Evolutionary conservation across 1,284 basidiomycete species (phyloP), one percentile per base, ranked within the genome.

Genomic region (Volvariella surrecta): DNA sequence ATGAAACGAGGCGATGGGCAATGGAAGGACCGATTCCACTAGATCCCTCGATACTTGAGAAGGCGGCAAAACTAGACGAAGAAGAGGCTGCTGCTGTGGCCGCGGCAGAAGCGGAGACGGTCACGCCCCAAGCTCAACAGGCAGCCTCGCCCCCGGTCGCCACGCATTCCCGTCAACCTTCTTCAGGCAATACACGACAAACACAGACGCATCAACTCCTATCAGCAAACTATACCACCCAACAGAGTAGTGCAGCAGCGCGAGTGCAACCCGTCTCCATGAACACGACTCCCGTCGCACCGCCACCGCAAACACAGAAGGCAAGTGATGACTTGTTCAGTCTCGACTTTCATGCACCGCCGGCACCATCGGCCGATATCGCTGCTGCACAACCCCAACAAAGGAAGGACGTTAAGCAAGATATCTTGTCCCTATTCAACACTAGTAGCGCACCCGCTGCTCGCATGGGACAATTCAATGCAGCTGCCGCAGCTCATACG

Each of bases 1-100:
- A 99, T 61, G 96, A 99, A 62, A 81, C 85, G 9, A 76, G 79
- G 34, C 73, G 93, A 46, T 99, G 95, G 95, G 95, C 92, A 0
- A 73, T 87, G 64, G 89, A 96, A 20, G 91, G 89, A 0, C 85
- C 89, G 4, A 76, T 74, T 0, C 95, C 95, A 0, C 54, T 63
- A 0, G 89, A 97, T 62, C 95, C 95, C 2, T 81, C 85, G 19
- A 66, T 78, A 0, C 73, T 98, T 13, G 91, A 93, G 15, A 65
- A 59, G 16, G 73, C 66, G 3, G 55, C 60, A 60, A 7, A 39
- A 47, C 32, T 37, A 44, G 17, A 31, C 50, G 8, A 59, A 44
- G 48, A 55, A 30, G 44, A 53, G 34, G 35, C 58, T 44, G 43
- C 52, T 47, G 50, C 61, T 46, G 32, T 66, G 43, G 51, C 66